Base-by-base conservation (phyloP, 768 basidiomycete species). In the Auricularia cornea region DNA sequence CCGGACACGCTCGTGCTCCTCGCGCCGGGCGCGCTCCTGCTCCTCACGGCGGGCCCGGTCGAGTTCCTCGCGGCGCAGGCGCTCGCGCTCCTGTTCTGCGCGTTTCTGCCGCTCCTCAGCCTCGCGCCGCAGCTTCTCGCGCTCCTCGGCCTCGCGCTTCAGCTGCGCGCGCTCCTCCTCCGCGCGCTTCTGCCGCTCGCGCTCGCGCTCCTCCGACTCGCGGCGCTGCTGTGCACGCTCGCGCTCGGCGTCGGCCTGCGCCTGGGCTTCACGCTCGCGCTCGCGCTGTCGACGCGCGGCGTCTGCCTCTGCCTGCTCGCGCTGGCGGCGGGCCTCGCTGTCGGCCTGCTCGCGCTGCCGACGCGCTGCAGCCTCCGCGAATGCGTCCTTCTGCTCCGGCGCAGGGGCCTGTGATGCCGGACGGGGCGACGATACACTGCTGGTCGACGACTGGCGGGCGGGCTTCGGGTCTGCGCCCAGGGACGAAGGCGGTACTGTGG, bases 161-260 rank as follows among this genome's bases (percentile, higher is more conserved):
- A 41, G 18, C 18, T 44, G 54, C 60, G 65, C 66, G 57, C 81
- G 75, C 64, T 81, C 79, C 71, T 87, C 86, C 70, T 90, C 87
- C 71, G 89, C 86, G 63, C 28, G 57, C 20, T 63, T 29, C 62
- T 60, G 35, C 59, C 56, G 62, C 57, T 59, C 54, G 16, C 62
- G 28, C 35, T 52, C 59, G n/a, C 51, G 52, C 35, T 81, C 77
- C 63, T 76, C 72, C 66, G 79, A 78, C 63, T 78, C 76, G 32
- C 69, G 64, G 5, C 59, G 75, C 74, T 56, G 73, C 73, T 26
- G 54, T 26, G 23, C 54, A 18, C 54, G 54, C 40, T 57, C 29
- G 18, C 18, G 38, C 8, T 30, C 23, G 23, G 16, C 30, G 18
- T 57, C 30, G 59, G 74, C 72, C 38, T 73, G 67, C 52, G 60